Conservation (phyloP, 495 filamentous ascomycete genomes). For the Hypoxylon lienhwacheense region DNA sequence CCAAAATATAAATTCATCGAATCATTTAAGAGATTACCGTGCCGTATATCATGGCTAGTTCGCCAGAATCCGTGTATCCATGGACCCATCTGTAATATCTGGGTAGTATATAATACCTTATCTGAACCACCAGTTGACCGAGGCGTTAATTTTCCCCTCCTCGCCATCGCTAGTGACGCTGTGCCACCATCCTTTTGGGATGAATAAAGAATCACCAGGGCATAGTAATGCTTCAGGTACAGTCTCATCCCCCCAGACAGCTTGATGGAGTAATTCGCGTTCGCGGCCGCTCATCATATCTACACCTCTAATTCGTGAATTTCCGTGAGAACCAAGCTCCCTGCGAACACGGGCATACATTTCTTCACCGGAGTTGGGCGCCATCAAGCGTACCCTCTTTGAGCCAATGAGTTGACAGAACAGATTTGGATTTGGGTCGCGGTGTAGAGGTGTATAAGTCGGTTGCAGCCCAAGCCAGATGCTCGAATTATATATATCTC, state of each 20-base stretch:
- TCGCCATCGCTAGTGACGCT: conserved; percentile 68
- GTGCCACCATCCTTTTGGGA: conserved; percentile 96
- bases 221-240: conserved; percentile 56
- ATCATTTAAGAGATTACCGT: too few species aligned
- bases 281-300: conserved; percentile 91
- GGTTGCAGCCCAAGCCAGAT: conserved; percentile 86
- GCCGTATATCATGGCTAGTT: too few species aligned
- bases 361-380: conserved; percentile 59
- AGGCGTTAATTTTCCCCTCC: conserved; percentile 40
- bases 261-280: conserved; percentile 62
- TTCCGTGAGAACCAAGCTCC: conserved; percentile 49
- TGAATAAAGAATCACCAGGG: conserved; percentile 76
- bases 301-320: conserved; percentile 67
- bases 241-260: conserved; percentile 64
- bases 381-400: conserved; percentile 73
- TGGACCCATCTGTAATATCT: too few species aligned
- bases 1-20: too few species aligned
- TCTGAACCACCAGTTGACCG: conserved; percentile 93
- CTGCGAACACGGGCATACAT: conserved; percentile 63
- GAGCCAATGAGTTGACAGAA: conserved; percentile 79
- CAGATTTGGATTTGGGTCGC: conserved; percentile 91
- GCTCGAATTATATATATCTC: conserved; percentile 80
- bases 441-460: conserved; percentile 86
- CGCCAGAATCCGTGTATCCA: too few species aligned
- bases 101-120: conserved; percentile 15